These are phyloP conservation scores for Paraphaeosphaeria minitans DNA, from an alignment of 2,329 filamentous ascomycete species.

Conservation along the genomic window DNA sequence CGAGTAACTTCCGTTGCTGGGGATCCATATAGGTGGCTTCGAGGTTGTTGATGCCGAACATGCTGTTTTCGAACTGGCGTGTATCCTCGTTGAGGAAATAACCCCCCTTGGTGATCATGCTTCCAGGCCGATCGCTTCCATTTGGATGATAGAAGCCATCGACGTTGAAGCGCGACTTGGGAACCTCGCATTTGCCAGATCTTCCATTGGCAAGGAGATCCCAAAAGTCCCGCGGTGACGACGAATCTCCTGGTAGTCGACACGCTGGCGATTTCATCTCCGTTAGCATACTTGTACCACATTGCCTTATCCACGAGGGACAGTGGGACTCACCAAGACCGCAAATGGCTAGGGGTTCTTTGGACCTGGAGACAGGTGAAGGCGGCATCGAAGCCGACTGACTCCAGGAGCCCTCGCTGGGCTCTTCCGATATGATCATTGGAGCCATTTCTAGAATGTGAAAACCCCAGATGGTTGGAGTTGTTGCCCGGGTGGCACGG, in stretches of 20 bases:
- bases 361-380: neutral
- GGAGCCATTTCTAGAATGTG: too few species aligned
- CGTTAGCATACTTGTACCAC: neutral
- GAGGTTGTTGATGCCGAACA: slow-evolving; percentile 5
- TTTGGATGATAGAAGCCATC: slow-evolving; percentile 7
- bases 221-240: neutral
- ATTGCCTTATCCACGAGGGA: neutral
- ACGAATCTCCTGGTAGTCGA: slow-evolving; percentile 2
- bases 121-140: slow-evolving; percentile 2
- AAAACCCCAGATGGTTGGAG: too few species aligned
- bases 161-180: slow-evolving; percentile 1
- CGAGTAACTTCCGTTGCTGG: slow-evolving; percentile 27
- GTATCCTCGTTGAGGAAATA: slow-evolving; percentile 7
- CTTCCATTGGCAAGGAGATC: neutral
- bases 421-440: neutral
- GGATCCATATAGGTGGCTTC: slow-evolving; percentile 27
- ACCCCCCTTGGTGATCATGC: slow-evolving; percentile 2
- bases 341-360: slow-evolving; percentile 5
- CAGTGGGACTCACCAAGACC: neutral
- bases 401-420: neutral
- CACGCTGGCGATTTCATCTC: neutral
- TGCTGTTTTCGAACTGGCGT: slow-evolving; percentile 4
- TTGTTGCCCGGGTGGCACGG: too few species aligned
- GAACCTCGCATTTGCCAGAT: neutral
- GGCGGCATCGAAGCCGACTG: neutral